phyloP scores from a whole-genome alignment of 352 stramenopile species.

The Thraustochytrium sp. region DNA sequence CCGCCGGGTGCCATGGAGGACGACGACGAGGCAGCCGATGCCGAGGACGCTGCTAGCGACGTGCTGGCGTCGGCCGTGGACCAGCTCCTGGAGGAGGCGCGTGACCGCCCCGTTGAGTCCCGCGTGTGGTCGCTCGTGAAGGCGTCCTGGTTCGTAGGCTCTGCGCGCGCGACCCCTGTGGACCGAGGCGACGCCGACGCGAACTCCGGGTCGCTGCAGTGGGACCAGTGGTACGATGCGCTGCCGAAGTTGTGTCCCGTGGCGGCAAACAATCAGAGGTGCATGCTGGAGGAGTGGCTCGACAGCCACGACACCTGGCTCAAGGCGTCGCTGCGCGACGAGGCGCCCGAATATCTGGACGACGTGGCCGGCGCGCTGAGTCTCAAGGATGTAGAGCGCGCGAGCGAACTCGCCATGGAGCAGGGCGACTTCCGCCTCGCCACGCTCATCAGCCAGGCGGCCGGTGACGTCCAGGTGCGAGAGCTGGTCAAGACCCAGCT shows the following conservation, averaged over 20 bases:
- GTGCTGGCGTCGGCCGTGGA: neutral
- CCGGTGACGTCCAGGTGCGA: slow-evolving; percentile 58
- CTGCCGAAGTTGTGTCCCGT: neutral
- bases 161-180: neutral
- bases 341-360: neutral
- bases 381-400: slow-evolving; percentile 59
- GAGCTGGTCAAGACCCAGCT: slow-evolving; percentile 60
- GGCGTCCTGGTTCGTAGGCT: neutral
- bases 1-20: too few relatives aligned
- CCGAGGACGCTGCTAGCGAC: neutral
- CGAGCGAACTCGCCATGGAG: slow-evolving; percentile 60
- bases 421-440: slow-evolving; percentile 62
- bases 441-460: slow-evolving; percentile 62
- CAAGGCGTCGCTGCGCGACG: neutral
- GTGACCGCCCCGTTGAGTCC: neutral
- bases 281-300: neutral
- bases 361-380: slow-evolving; percentile 48
- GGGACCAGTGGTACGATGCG: neutral
- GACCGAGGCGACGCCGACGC: neutral
- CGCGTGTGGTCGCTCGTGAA: neutral
- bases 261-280: neutral
- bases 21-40: neutral
- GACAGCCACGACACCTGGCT: slow-evolving; percentile 26
- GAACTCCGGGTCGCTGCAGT: neutral
- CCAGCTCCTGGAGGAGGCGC: neutral